A percentile compares a stretch with the other conserved stretches of the same genome.
These are phyloP conservation scores for Aspergillus quadrilineatus DNA, from an alignment of 2,329 filamentous ascomycete genomes.

Conservation along the genomic window DNA sequence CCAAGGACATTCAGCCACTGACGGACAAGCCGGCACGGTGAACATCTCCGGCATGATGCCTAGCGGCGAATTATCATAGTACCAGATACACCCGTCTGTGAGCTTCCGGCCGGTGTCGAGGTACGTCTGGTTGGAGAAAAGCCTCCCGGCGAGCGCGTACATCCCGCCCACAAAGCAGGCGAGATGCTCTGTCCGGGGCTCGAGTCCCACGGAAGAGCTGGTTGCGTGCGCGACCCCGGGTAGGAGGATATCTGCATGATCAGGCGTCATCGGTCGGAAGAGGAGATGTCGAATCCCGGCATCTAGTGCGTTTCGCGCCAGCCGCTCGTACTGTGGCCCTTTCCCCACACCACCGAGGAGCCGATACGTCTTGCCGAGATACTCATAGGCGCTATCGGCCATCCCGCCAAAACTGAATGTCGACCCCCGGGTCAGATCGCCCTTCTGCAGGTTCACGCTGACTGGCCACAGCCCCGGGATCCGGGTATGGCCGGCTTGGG, in stretches of 20 bases:
- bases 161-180: constrained; percentile 49
- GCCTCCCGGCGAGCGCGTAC: constrained; percentile 55
- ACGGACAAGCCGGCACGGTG: constrained; percentile 48
- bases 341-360: constrained; percentile 33
- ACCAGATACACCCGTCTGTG: constrained; percentile 58
- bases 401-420: constrained; percentile 39
- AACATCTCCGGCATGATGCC: constrained; percentile 61
- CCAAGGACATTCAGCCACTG: constrained; percentile 40
- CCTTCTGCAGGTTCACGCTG: constrained; percentile 57
- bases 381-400: constrained; percentile 47
- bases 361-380: constrained; percentile 43
- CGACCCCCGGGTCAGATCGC: constrained; percentile 16
- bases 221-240: constrained; percentile 1
- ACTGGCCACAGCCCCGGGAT: constrained; percentile 78
- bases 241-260: constrained; percentile 10
- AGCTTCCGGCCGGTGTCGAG: constrained; percentile 48
- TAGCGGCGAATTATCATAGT: constrained; percentile 52
- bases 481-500: constrained; percentile 60
- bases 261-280: constrained; percentile 36
- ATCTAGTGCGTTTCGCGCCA: constrained; percentile 35
- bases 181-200: constrained; percentile 32
- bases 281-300: constrained; percentile 35
- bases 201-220: not conserved
- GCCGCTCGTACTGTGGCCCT: constrained; percentile 34
- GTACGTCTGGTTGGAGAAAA: constrained; percentile 49